Evolutionary conservation across 257 asterid genomes (phyloP).

Genomic region (Penstemon eatonii): DNA sequence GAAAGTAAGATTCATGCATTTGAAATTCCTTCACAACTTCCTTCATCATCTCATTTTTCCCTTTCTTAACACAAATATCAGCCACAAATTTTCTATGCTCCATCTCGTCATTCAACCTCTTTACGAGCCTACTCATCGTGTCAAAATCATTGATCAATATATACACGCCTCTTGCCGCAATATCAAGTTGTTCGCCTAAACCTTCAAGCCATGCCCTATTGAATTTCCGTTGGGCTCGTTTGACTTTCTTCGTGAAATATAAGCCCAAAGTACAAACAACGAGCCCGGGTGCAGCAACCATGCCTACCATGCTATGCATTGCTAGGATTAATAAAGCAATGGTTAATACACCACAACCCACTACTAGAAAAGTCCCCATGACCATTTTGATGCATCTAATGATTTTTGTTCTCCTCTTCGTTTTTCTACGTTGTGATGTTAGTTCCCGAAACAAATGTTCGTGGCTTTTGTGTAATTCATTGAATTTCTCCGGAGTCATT

Average conservation of each 20-base stretch:
- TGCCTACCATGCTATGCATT: conserved; percentile 38
- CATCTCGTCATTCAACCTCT: conserved; percentile 49
- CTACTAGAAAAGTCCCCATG: conserved; percentile 28
- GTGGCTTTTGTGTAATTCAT: conserved; percentile 42
- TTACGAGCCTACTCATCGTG: conserved; percentile 50
- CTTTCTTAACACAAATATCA: conserved; percentile 43
- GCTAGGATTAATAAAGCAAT: conserved; percentile 35
- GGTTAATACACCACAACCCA: conserved; percentile 35
- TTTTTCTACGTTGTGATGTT: conserved; percentile 38
- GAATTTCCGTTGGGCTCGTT: neutral
- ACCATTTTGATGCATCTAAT: conserved; percentile 33
- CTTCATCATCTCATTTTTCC: conserved; percentile 49
- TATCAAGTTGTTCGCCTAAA: conserved; percentile 44
- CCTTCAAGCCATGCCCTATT: neutral
- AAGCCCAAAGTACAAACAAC: conserved; percentile 25
- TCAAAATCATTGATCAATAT: conserved; percentile 63
- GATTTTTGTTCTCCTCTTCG: conserved; percentile 39
- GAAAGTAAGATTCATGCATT: conserved; percentile 35
- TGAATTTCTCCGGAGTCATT: conserved; percentile 38
- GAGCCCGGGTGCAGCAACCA: conserved; percentile 36
- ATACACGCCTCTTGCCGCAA: conserved; percentile 67
- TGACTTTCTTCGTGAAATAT: conserved; percentile 28
- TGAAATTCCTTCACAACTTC: conserved; percentile 49
- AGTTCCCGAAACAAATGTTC: conserved; percentile 38
- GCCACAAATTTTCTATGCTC: conserved; percentile 56